phyloP scores from a whole-genome alignment of 805 yeast species.

The Schwanniomyces yamadae region DNA sequence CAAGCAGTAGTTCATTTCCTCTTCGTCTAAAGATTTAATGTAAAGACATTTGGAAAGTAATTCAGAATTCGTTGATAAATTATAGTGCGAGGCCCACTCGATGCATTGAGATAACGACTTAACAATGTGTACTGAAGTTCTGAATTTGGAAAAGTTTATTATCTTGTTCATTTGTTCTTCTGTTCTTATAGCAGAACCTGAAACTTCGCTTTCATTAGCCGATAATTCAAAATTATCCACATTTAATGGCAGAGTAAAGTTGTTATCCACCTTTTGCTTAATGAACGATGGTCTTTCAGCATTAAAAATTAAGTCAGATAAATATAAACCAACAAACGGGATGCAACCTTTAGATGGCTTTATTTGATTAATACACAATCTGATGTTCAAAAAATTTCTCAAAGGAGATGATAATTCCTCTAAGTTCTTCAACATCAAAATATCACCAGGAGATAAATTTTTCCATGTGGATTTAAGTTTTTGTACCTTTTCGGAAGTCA shows the following conservation, averaged over 20 bases:
- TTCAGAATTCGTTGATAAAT: constrained; percentile 55
- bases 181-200: constrained; percentile 12
- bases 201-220: constrained; percentile 5
- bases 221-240: constrained; percentile 5
- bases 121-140: constrained; percentile 72
- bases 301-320: constrained; percentile 79
- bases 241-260: constrained; percentile 1
- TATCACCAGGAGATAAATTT: constrained; percentile 67
- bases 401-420: constrained; percentile 73
- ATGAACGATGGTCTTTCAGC: constrained; percentile 57
- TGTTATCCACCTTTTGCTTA: constrained; percentile 19
- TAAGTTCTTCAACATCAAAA: constrained; percentile 61
- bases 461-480: constrained; percentile 72
- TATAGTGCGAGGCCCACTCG: constrained; percentile 78
- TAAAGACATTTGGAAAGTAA: constrained; percentile 81
- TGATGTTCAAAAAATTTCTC: constrained; percentile 65
- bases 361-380: constrained; percentile 60
- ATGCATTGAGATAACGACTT: constrained; percentile 76
- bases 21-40: constrained; percentile 68
- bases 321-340: constrained; percentile 84
- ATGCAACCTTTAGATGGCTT: constrained; percentile 73
- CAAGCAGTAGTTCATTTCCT: constrained; percentile 55
- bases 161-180: constrained; percentile 33
- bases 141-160: constrained; percentile 76
- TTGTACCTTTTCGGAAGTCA: constrained; percentile 64